Conservation (phyloP, 139 green algal species). For the Cymbomonas tetramitiformis region DNA sequence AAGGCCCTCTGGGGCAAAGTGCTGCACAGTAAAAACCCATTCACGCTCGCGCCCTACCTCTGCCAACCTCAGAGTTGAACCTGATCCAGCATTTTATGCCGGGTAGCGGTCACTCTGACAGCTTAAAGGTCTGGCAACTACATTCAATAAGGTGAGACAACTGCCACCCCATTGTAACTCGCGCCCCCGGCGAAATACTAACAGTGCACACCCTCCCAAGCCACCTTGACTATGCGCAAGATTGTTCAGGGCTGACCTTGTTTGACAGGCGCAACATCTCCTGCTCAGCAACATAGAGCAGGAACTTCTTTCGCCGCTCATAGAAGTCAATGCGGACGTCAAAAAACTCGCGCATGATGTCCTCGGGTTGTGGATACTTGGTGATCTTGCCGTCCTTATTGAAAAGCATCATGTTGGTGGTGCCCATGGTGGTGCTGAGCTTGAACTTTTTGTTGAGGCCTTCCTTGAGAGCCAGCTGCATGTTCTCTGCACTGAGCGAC, state of each 20-base stretch:
- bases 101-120: too few species aligned
- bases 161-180: too few species aligned
- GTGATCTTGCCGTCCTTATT: slow-evolving; percentile 69
- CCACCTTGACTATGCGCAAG: slow-evolving; percentile 19
- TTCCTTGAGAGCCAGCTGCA: slow-evolving; percentile 37
- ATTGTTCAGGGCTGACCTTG: too few species aligned
- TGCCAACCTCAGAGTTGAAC: too few species aligned
- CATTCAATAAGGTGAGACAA: too few species aligned
- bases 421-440: slow-evolving; percentile 62
- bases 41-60: too few species aligned
- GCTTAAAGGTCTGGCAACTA: too few species aligned
- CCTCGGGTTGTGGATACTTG: slow-evolving; percentile 71
- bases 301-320: slow-evolving; percentile 39
- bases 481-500: slow-evolving; percentile 46
- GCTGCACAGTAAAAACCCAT: too few species aligned
- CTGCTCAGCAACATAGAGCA: slow-evolving; percentile 38
- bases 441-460: slow-evolving; percentile 82
- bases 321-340: slow-evolving; percentile 74
- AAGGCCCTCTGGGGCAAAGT: too few species aligned
- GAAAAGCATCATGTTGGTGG: slow-evolving; percentile 95
- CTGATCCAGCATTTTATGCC: too few species aligned
- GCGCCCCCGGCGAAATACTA: too few species aligned
- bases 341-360: slow-evolving; percentile 80
- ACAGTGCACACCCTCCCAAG: too few species aligned
- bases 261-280: slow-evolving; percentile 69